A percentile compares a stretch with the other conserved stretches of the same genome.
These are phyloP conservation scores for Kwoniella botswanensis DNA, from an alignment of 768 basidiomycete genomes.

Conservation along the genomic window DNA sequence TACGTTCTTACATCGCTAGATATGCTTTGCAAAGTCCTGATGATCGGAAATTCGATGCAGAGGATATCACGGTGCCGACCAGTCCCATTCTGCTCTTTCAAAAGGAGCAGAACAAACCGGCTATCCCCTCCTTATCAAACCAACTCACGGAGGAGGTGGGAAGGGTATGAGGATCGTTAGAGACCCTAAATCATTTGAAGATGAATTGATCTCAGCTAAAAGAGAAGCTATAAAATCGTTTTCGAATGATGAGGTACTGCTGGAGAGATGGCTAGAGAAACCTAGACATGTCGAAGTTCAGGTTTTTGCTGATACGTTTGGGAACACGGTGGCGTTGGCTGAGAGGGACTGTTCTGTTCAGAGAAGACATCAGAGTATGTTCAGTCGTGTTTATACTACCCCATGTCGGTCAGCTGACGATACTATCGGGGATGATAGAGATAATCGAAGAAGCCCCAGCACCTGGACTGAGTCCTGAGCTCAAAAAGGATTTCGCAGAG, in stretches of 20 bases:
- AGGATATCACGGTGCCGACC: conserved; percentile 85
- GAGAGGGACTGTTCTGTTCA: conserved; percentile 93
- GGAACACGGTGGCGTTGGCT: conserved; percentile 91
- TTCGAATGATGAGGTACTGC: conserved; percentile 80
- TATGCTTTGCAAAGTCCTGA: conserved; percentile 16
- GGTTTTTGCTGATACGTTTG: conserved; percentile 82
- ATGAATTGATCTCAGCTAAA: conserved; percentile 82
- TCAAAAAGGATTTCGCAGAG: conserved; percentile 77
- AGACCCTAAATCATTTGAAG: conserved; percentile 71
- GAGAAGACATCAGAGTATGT: conserved; percentile 80
- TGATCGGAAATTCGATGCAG: neutral
- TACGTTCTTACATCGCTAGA: conserved; percentile 33
- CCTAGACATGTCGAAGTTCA: conserved; percentile 95
- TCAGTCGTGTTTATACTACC: conserved; percentile 55
- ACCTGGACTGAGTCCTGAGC: conserved; percentile 77
- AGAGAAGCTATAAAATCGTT: conserved; percentile 87
- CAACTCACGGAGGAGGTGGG: conserved; percentile 93
- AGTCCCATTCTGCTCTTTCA: conserved; percentile 73
- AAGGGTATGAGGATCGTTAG: conserved; percentile 91
- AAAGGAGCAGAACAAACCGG: conserved; percentile 75
- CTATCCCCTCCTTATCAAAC: conserved; percentile 92
- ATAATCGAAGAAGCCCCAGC: conserved; percentile 75
- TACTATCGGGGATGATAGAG: conserved; percentile 22
- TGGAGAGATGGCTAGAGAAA: conserved; percentile 85
- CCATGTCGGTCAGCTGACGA: conserved; percentile 1